Evolutionary conservation across 2,329 filamentous ascomycete species (phyloP).

Genomic region (Phialophora expanda): DNA sequence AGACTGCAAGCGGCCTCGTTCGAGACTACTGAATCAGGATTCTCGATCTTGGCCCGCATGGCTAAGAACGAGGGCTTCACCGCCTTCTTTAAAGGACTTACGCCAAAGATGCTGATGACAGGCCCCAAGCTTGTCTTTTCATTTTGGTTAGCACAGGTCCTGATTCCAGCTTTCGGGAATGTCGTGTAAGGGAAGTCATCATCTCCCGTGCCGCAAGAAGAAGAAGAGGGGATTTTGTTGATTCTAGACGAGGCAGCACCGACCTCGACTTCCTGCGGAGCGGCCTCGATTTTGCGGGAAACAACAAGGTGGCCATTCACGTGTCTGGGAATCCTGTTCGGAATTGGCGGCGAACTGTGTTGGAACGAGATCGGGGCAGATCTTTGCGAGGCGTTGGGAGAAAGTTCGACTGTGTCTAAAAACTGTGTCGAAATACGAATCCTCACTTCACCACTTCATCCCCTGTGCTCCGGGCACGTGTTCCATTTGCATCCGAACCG

Average conservation of each 20-base stretch:
- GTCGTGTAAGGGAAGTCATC: constrained; percentile 12
- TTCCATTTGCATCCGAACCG: not conserved
- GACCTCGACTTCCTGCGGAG: not conserved
- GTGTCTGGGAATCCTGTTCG: not conserved
- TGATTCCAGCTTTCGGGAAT: constrained; percentile 47
- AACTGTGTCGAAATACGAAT: constrained; percentile 1
- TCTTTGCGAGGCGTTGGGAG: constrained; percentile 6
- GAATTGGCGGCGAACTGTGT: not conserved
- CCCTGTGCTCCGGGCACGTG: not conserved
- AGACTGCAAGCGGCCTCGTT: constrained; percentile 77
- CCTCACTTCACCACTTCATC: constrained; percentile 4
- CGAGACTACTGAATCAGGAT: constrained; percentile 92
- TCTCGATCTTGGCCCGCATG: constrained; percentile 92
- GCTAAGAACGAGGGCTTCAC: constrained; percentile 81
- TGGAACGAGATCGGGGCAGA: not conserved
- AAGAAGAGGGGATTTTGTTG: not conserved
- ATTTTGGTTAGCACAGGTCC: constrained; percentile 98
- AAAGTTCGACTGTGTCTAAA: not conserved
- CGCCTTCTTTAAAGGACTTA: constrained; percentile 96
- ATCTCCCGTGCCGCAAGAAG: not conserved
- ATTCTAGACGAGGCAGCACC: not conserved
- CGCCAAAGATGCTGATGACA: constrained; percentile 98
- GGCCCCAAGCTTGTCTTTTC: constrained; percentile 99
- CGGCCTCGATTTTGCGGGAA: not conserved
- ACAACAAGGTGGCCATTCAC: not conserved